A percentile compares a stretch with the other conserved stretches of the same genome.
Conservation (phyloP, 768 basidiomycete genomes). For the Leucosporidium creatinivorum region DNA sequence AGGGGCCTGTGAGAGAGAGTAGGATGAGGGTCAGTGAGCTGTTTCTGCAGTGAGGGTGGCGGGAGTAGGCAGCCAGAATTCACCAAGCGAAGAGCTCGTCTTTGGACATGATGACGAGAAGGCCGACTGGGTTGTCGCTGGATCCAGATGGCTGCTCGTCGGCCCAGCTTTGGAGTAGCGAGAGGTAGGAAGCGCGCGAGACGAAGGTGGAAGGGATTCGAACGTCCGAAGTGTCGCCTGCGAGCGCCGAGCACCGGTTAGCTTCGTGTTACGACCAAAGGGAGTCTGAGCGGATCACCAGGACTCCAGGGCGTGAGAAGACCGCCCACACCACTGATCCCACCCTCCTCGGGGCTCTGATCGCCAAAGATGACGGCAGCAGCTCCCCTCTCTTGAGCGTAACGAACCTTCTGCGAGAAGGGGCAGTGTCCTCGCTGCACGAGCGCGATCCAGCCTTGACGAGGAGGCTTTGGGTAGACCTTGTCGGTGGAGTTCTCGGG, state of each 20-base stretch:
- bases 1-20: conserved; percentile 56
- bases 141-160: conserved; percentile 25
- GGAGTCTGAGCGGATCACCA: conserved; percentile 48
- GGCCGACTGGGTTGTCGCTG: not conserved
- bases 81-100: conserved; percentile 64
- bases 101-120: conserved; percentile 40
- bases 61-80: no score
- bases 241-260: not conserved
- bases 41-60: no score
- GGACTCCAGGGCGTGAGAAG: conserved; percentile 81
- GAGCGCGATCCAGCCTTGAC: conserved; percentile 78
- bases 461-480: not conserved
- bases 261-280: conserved; percentile 12
- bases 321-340: conserved; percentile 60
- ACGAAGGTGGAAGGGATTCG: conserved; percentile 80
- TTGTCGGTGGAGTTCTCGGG: not conserved
- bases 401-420: conserved; percentile 77
- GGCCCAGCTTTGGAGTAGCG: conserved; percentile 44
- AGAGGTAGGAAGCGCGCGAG: conserved; percentile 68
- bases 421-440: conserved; percentile 83
- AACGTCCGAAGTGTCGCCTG: conserved; percentile 75
- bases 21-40: conserved; percentile 80
- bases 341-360: conserved; percentile 49
- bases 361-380: conserved; percentile 89
- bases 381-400: conserved; percentile 63